phyloP scores from a whole-genome alignment of 106 monocot species.

The Dendrobium officinale region DNA sequence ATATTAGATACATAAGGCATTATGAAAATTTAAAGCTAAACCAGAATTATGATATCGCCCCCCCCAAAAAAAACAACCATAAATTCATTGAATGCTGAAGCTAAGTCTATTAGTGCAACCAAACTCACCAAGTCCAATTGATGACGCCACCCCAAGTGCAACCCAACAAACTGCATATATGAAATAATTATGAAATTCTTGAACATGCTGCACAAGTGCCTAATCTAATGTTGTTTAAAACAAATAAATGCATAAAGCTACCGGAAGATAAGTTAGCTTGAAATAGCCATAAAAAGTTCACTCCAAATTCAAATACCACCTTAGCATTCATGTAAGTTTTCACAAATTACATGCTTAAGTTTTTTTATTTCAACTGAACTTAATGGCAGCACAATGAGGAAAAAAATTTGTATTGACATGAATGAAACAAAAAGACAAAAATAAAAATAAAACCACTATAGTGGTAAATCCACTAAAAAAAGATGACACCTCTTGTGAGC shows the following conservation, averaged over 20 bases:
- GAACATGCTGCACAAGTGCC: constrained; percentile 42
- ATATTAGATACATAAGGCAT: background rate
- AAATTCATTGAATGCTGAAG: background rate
- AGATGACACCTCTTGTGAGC: constrained; percentile 58
- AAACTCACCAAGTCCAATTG: constrained; percentile 71
- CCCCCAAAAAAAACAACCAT: background rate
- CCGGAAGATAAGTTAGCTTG: background rate
- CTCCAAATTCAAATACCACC: background rate
- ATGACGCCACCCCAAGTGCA: constrained; percentile 70
- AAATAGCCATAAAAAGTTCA: background rate
- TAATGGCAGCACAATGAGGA: background rate
- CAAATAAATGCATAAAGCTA: background rate
- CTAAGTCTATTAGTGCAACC: background rate
- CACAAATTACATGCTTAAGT: background rate
- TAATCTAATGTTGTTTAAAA: background rate
- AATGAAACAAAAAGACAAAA: background rate
- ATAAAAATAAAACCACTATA: background rate
- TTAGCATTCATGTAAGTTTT: background rate
- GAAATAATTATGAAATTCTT: constrained; percentile 41
- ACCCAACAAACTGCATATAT: constrained; percentile 75
- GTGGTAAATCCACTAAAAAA: background rate
- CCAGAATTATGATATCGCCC: background rate
- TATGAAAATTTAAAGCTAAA: background rate
- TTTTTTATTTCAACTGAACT: too few species aligned
- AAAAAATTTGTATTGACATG: background rate